Evolutionary conservation across 805 yeast genomes (phyloP).

Genomic region (Nakazawaea ambrosiae): DNA sequence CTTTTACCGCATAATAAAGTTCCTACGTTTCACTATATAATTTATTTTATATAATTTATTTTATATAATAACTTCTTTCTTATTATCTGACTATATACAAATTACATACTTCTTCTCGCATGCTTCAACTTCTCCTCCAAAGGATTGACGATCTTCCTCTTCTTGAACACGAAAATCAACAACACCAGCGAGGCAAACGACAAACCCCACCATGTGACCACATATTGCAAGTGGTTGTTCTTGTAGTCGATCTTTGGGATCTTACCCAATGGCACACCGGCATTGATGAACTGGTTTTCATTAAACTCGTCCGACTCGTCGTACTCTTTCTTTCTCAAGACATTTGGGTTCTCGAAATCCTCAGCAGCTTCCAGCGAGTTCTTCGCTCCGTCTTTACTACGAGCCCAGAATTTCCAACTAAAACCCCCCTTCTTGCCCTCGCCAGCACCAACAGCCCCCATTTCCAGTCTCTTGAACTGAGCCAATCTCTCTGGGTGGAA

Average conservation of each 20-base stretch:
- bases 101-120: constrained; percentile 33
- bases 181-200: constrained; percentile 66
- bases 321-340: constrained; percentile 2
- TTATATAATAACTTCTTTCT: too few relatives aligned
- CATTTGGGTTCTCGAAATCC: constrained; percentile 5
- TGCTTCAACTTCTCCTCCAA: constrained; percentile 41
- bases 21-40: too few relatives aligned
- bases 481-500: constrained; percentile 54
- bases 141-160: constrained; percentile 31
- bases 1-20: too few relatives aligned
- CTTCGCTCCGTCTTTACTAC: background rate
- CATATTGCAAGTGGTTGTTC: constrained; percentile 87
- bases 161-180: constrained; percentile 45
- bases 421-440: background rate
- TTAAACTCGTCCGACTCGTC: constrained; percentile 14
- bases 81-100: too few relatives aligned
- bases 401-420: constrained; percentile 24
- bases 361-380: background rate
- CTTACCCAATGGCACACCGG: constrained; percentile 90
- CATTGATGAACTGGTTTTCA: constrained; percentile 49
- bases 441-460: too few relatives aligned
- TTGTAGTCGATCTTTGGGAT: constrained; percentile 73
- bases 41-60: too few relatives aligned
- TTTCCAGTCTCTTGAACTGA: background rate
- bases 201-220: constrained; percentile 93